Percentiles rank a stretch among this genome's conserved stretches.
Conservation (phyloP, 2,329 filamentous ascomycete genomes). For the Verticillium isaacii region DNA sequence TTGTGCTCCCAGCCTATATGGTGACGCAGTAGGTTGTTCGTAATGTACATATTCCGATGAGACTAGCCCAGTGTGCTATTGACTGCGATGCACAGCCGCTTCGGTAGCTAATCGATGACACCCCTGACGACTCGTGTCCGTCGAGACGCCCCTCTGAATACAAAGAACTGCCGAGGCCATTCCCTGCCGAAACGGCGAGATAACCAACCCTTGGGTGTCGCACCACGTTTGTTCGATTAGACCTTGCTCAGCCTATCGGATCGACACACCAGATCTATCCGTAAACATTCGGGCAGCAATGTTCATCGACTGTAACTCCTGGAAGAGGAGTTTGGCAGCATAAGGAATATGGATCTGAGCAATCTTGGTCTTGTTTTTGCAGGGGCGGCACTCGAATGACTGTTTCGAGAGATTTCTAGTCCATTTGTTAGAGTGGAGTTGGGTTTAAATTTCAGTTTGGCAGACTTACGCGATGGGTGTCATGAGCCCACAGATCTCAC, state of each 20-base stretch:
- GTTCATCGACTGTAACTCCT: conserved; percentile 97
- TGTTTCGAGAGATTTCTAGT: conserved; percentile 86
- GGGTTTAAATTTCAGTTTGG: not conserved
- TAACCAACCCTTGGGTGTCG: not conserved
- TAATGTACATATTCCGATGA: not conserved
- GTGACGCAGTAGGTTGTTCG: not conserved
- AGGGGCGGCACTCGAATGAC: conserved; percentile 93
- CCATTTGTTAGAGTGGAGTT: conserved; percentile 24
- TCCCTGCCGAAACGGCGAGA: not conserved
- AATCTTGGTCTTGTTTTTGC: conserved; percentile 99
- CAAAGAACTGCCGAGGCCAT: not conserved
- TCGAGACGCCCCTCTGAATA: not conserved
- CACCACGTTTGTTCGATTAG: not conserved
- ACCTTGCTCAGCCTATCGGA: conserved; percentile 44
- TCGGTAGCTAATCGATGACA: not conserved
- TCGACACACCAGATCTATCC: conserved; percentile 69
- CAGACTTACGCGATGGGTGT: conserved; percentile 91
- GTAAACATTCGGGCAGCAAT: conserved; percentile 98
- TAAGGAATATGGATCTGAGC: conserved; percentile 98
- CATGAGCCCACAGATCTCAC: conserved; percentile 98
- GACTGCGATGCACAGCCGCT: not conserved
- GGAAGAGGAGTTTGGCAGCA: conserved; percentile 95
- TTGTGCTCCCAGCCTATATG: not conserved
- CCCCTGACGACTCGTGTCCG: not conserved
- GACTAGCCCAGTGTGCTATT: not conserved